phyloP scores from a whole-genome alignment of 2,329 filamentous ascomycete genomes.

The Mycocentrospora acerina region DNA sequence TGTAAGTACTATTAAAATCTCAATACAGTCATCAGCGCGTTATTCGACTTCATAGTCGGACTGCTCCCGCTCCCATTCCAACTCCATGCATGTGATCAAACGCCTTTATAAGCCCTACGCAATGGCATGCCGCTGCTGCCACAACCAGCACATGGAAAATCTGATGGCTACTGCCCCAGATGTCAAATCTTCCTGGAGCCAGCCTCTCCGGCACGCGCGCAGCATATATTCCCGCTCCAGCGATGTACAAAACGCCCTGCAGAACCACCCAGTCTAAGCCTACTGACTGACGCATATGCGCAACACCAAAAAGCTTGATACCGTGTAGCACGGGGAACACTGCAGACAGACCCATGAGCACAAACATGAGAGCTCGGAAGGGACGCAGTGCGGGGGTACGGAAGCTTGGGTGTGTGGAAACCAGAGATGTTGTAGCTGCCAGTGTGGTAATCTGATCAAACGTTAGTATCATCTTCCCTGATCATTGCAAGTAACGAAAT shows the following conservation, averaged over 20 bases:
- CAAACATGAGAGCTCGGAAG: constrained; percentile 86
- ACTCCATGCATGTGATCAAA: constrained; percentile 76
- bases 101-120: constrained; percentile 77
- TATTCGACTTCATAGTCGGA: too few relatives aligned
- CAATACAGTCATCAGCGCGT: too few relatives aligned
- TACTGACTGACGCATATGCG: constrained; percentile 69
- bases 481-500: background rate
- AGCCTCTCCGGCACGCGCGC: constrained; percentile 81
- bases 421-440: constrained; percentile 72
- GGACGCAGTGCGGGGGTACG: constrained; percentile 81
- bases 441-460: constrained; percentile 69
- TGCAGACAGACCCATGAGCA: constrained; percentile 80
- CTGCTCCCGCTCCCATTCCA: too few relatives aligned
- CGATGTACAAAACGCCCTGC: constrained; percentile 81
- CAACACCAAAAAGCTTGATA: constrained; percentile 65
- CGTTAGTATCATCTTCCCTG: constrained; percentile 1
- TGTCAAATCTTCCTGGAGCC: constrained; percentile 78
- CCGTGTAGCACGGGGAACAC: constrained; percentile 83
- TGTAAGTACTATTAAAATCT: too few relatives aligned
- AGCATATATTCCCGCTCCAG: constrained; percentile 84
- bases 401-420: constrained; percentile 80
- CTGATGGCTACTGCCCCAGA: constrained; percentile 92
- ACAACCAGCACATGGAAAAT: constrained; percentile 92
- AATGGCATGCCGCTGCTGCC: constrained; percentile 76
- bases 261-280: constrained; percentile 77